Conservation (phyloP, 352 stramenopile genomes). For the Globisporangium takayamanum region DNA sequence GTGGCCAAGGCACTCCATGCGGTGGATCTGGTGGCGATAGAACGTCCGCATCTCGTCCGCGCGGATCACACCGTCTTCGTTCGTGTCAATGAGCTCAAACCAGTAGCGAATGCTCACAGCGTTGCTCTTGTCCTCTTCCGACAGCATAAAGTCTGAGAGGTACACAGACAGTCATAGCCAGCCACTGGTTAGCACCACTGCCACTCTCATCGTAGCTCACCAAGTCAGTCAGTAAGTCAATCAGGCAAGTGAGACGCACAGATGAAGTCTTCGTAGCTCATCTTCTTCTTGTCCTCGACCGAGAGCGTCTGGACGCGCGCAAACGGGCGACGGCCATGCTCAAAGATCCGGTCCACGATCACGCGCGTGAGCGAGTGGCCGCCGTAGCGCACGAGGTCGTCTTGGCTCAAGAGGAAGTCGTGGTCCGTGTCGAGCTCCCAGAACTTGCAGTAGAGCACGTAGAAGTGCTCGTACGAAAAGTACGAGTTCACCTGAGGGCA, state of each 20-base stretch:
- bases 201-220: background rate
- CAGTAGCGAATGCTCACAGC: constrained; percentile 95
- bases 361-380: constrained; percentile 78
- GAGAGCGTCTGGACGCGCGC: constrained; percentile 71
- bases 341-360: constrained; percentile 87
- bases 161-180: background rate
- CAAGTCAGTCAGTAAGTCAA: background rate
- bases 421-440: constrained; percentile 97
- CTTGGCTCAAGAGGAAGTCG: constrained; percentile 77
- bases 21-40: constrained; percentile 92
- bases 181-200: background rate
- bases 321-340: constrained; percentile 74
- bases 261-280: constrained; percentile 90
- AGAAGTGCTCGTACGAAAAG: constrained; percentile 99
- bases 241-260: constrained; percentile 34
- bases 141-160: constrained; percentile 95
- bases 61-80: constrained; percentile 95
- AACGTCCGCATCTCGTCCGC: constrained; percentile 95
- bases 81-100: constrained; percentile 98
- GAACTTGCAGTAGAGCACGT: constrained; percentile 99
- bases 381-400: constrained; percentile 82
- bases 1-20: constrained; percentile 97
- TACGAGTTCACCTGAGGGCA: constrained; percentile 82
- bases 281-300: constrained; percentile 81
- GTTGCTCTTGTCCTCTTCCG: constrained; percentile 98